Evolutionary conservation across 768 basidiomycete genomes (phyloP).

Genomic region (Amanita muscaria): DNA sequence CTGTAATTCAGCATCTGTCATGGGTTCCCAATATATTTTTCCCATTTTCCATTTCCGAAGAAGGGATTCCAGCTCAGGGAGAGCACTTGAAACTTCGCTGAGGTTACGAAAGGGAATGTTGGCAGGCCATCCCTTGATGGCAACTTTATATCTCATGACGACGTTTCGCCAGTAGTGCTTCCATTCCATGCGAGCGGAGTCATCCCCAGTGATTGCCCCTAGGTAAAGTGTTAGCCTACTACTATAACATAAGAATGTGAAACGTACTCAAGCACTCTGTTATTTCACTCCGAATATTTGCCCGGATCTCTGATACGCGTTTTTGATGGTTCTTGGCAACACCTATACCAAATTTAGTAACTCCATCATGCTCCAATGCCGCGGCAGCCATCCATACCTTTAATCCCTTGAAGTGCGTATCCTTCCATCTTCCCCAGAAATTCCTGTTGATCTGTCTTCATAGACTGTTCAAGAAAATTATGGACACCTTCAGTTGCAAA

Average conservation of each 20-base stretch:
- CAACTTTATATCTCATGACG: slow-evolving; percentile 8
- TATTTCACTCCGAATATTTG: slow-evolving; percentile 6
- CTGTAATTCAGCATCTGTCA: neutral
- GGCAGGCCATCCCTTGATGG: slow-evolving; percentile 9
- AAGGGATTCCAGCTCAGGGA: neutral
- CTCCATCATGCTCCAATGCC: neutral
- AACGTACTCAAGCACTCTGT: slow-evolving; percentile 1
- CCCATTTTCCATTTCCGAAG: neutral
- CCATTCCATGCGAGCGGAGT: slow-evolving; percentile 10
- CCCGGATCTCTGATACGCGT: neutral
- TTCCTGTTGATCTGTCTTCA: slow-evolving; percentile 9
- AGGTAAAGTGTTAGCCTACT: neutral
- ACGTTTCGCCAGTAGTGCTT: slow-evolving; percentile 10
- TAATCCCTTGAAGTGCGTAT: slow-evolving; percentile 9
- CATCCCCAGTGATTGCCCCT: slow-evolving; percentile 4
- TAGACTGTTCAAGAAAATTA: slow-evolving; percentile 6
- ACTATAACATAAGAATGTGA: neutral
- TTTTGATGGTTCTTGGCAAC: slow-evolving; percentile 7
- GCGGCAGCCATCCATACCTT: slow-evolving; percentile 3
- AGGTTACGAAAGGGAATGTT: neutral
- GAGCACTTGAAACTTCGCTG: neutral
- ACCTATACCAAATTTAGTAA: slow-evolving; percentile 5
- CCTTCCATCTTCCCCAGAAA: slow-evolving; percentile 10
- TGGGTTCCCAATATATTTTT: neutral
- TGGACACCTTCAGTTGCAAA: slow-evolving; percentile 8